Evolutionary conservation across 163 green algal species (phyloP).

Genomic region (Volvox carteri): DNA sequence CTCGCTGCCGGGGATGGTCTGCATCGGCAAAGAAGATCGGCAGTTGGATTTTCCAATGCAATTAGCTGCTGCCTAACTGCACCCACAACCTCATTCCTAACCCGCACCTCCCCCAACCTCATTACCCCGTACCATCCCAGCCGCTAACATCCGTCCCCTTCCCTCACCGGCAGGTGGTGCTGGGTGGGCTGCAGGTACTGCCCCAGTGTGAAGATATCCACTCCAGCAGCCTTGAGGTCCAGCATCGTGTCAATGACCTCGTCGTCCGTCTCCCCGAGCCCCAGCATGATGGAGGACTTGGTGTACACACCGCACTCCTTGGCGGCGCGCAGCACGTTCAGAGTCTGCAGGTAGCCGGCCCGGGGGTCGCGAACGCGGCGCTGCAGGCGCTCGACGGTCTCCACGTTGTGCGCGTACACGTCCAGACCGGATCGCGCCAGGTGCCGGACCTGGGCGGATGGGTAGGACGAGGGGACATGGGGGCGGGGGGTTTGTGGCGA

Average conservation of each 20-base stretch:
- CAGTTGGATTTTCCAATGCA: no score
- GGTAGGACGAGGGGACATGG: not conserved
- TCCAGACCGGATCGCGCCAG: conserved; percentile 87
- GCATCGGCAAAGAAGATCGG: no score
- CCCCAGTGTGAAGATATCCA: conserved; percentile 97
- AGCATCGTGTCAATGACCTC: conserved; percentile 88
- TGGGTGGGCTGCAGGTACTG: conserved; percentile 97
- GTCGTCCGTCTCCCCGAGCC: conserved; percentile 86
- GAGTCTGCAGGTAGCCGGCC: conserved; percentile 83
- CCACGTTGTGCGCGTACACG: conserved; percentile 96
- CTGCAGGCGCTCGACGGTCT: conserved; percentile 91
- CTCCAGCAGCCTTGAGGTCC: conserved; percentile 85
- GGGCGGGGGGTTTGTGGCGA: no score
- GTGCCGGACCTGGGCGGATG: conserved; percentile 25
- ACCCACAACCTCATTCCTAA: no score
- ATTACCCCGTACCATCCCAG: not conserved
- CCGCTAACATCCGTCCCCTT: not conserved
- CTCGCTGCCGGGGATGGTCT: no score
- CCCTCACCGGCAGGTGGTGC: conserved; percentile 79
- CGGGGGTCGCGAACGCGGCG: conserved; percentile 81
- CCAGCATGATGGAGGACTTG: conserved; percentile 95
- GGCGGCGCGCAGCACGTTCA: conserved; percentile 77
- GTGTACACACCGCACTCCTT: conserved; percentile 86
- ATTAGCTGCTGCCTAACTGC: no score
- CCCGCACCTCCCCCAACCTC: not conserved